A percentile compares a stretch with the other conserved stretches of the same genome.
Evolutionary conservation across 2,329 filamentous ascomycete species (phyloP).

Genomic region (Fusarium transvaalense): DNA sequence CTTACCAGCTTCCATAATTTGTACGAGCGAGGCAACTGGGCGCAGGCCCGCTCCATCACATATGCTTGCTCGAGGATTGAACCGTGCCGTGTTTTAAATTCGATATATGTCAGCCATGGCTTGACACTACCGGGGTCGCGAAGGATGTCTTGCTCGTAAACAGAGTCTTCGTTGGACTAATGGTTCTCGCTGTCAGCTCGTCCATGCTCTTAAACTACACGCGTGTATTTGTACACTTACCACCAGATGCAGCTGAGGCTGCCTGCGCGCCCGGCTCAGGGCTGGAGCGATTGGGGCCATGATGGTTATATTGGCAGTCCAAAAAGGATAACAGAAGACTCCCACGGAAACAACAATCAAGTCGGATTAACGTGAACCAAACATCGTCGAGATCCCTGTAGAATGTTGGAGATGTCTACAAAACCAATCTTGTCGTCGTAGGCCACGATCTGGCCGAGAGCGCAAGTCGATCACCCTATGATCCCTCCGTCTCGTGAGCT

Average conservation of each 20-base stretch:
- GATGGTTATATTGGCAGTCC: not conserved
- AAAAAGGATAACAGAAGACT: constrained; percentile 19
- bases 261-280: constrained; percentile 56
- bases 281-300: constrained; percentile 45
- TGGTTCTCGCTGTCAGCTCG: constrained; percentile 47
- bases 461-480: not conserved
- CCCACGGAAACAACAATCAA: not conserved
- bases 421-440: not conserved
- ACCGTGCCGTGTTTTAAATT: constrained; percentile 90
- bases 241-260: constrained; percentile 63
- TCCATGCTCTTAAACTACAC: not conserved
- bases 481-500: not conserved
- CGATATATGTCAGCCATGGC: constrained; percentile 94
- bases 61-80: constrained; percentile 86
- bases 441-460: constrained; percentile 11
- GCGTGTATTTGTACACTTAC: constrained; percentile 52
- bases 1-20: constrained; percentile 95
- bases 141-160: constrained; percentile 96
- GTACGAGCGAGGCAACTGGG: constrained; percentile 91
- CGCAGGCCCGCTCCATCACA: constrained; percentile 90
- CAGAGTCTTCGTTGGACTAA: constrained; percentile 85
- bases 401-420: constrained; percentile 8
- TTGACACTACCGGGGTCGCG: constrained; percentile 87
- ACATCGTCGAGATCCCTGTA: constrained; percentile 41
- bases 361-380: constrained; percentile 37